These are phyloP conservation scores for Mycocentrospora acerina DNA, from an alignment of 2,329 filamentous ascomycete genomes.

Conservation along the genomic window DNA sequence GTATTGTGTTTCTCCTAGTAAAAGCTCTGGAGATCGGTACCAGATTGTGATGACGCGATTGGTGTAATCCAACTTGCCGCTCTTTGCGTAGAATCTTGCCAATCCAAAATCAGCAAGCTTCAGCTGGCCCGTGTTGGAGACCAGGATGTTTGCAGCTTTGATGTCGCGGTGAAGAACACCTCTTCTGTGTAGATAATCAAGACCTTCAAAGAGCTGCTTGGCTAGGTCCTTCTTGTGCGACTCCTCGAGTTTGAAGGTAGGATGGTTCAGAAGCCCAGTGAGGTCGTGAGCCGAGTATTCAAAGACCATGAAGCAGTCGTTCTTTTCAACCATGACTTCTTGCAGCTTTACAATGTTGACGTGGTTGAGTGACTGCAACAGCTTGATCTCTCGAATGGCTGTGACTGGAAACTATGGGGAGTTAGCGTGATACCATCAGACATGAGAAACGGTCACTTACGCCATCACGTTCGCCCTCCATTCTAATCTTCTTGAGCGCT, in stretches of 20 bases:
- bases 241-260: constrained; percentile 79
- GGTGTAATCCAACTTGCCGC: constrained; percentile 89
- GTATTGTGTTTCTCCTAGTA: constrained; percentile 92
- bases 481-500: constrained; percentile 85
- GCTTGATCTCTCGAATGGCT: constrained; percentile 85
- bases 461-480: constrained; percentile 89
- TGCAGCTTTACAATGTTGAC: constrained; percentile 78
- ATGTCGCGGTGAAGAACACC: constrained; percentile 98
- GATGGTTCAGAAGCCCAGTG: constrained; percentile 92
- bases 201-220: constrained; percentile 86
- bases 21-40: constrained; percentile 93
- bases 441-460: constrained; percentile 35
- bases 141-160: constrained; percentile 95
- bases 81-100: constrained; percentile 93
- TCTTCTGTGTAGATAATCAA: constrained; percentile 88
- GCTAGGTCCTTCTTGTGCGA: constrained; percentile 92
- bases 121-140: constrained; percentile 83
- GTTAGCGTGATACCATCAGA: constrained; percentile 24
- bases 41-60: constrained; percentile 99
- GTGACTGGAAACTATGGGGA: constrained; percentile 71
- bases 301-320: constrained; percentile 99
- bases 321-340: constrained; percentile 97
- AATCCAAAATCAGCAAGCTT: constrained; percentile 97
- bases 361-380: constrained; percentile 83
- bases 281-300: constrained; percentile 96